These are phyloP conservation scores for Pseudognaphalium luteoalbum DNA, from an alignment of 129 eudicot genomes.

Conservation along the genomic window DNA sequence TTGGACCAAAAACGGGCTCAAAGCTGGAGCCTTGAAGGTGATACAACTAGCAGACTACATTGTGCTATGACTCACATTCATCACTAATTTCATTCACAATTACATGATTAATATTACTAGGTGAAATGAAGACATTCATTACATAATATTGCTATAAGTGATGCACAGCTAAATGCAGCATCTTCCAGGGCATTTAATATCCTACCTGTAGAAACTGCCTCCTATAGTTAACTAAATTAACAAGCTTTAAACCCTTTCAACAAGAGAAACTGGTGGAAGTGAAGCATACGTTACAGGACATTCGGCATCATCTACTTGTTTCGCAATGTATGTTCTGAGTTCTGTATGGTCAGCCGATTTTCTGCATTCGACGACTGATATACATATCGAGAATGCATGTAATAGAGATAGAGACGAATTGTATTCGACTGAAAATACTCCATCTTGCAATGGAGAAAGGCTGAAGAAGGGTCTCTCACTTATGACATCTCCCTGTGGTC, in stretches of 20 bases:
- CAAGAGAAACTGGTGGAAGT: conserved; percentile 33
- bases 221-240: conserved; percentile 10
- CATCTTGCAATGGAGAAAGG: conserved; percentile 56
- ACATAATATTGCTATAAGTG: conserved; percentile 12
- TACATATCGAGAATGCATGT: conserved; percentile 70
- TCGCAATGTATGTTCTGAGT: conserved; percentile 20
- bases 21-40: background rate
- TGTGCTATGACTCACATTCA: conserved; percentile 7
- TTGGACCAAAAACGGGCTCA: background rate
- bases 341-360: conserved; percentile 42
- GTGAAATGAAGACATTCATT: conserved; percentile 5
- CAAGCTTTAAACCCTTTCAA: conserved; percentile 25
- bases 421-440: conserved; percentile 66
- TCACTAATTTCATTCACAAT: conserved; percentile 6
- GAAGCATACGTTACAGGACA: conserved; percentile 40
- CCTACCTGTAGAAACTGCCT: conserved; percentile 18
- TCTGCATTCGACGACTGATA: conserved; percentile 54
- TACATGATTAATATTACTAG: background rate
- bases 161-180: conserved; percentile 11
- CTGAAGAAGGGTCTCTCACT: conserved; percentile 51
- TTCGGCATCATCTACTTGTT: conserved; percentile 32
- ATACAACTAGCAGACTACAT: background rate
- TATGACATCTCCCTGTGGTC: conserved; percentile 46
- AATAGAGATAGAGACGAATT: conserved; percentile 53
- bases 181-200: conserved; percentile 6